These are phyloP conservation scores for Aspergillus novoparasiticus DNA, from an alignment of 2,329 filamentous ascomycete genomes.

Conservation along the genomic window DNA sequence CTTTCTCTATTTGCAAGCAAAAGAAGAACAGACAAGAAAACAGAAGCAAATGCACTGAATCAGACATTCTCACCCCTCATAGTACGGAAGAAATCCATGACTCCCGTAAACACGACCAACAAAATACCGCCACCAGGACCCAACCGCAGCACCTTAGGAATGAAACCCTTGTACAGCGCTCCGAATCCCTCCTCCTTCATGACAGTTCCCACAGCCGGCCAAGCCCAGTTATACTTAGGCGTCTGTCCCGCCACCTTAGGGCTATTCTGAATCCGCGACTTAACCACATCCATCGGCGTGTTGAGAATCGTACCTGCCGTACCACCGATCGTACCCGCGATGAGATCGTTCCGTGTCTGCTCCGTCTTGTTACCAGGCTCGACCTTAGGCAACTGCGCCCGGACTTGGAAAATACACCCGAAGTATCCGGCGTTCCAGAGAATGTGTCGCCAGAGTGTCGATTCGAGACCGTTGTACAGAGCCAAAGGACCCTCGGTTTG, in stretches of 20 bases:
- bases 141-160: constrained; percentile 85
- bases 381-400: constrained; percentile 77
- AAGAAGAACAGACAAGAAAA: background rate
- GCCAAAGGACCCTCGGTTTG: constrained; percentile 80
- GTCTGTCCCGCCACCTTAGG: constrained; percentile 76
- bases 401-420: constrained; percentile 97
- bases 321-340: constrained; percentile 85
- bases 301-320: constrained; percentile 90
- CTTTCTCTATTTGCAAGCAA: constrained; percentile 9
- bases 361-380: constrained; percentile 69
- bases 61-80: constrained; percentile 49
- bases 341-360: constrained; percentile 83
- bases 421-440: constrained; percentile 97
- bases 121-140: constrained; percentile 69
- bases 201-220: constrained; percentile 80
- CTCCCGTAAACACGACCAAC: constrained; percentile 52
- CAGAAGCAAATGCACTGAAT: background rate
- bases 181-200: constrained; percentile 89
- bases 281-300: constrained; percentile 96
- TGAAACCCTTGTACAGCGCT: constrained; percentile 96
- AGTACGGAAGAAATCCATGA: constrained; percentile 81
- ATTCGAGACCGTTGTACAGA: constrained; percentile 95
- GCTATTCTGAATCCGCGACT: constrained; percentile 96
- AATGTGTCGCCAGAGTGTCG: constrained; percentile 93
- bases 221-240: constrained; percentile 99